Conservation (phyloP, 2,329 filamentous ascomycete genomes). For the Diaporthe longicolla region DNA sequence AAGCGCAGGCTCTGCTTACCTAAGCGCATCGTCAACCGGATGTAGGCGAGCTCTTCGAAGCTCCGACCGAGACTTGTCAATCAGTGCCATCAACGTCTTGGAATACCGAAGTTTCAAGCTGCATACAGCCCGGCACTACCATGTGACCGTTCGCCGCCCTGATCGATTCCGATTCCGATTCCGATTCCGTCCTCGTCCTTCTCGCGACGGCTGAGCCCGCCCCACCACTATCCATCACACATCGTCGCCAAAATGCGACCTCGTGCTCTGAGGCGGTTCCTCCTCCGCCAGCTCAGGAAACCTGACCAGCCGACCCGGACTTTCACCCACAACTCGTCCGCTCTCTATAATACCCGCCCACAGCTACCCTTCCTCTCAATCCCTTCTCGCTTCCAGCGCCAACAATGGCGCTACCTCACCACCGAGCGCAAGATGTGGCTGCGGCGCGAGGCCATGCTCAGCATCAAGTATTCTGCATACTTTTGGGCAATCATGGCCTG, state of each 20-base stretch:
- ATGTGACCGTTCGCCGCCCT: background rate
- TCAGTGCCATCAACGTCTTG: background rate
- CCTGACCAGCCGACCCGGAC: slow-evolving; percentile 49
- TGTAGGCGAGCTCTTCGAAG: background rate
- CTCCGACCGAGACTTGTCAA: slow-evolving; percentile 1
- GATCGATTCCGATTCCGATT: no score
- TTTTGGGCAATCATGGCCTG: slow-evolving; percentile 76
- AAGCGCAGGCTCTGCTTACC: background rate
- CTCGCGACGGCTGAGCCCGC: background rate
- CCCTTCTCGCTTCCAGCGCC: slow-evolving; percentile 54
- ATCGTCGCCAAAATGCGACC: slow-evolving; percentile 53
- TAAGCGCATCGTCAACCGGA: no score
- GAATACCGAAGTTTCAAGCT: background rate
- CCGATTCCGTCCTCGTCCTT: no score
- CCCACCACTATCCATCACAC: background rate
- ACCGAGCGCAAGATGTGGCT: slow-evolving; percentile 81
- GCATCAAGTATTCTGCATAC: slow-evolving; percentile 76
- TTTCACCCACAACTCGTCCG: slow-evolving; percentile 72
- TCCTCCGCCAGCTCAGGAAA: slow-evolving; percentile 43
- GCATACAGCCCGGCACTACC: background rate
- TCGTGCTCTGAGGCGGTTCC: slow-evolving; percentile 55
- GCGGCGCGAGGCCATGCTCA: slow-evolving; percentile 78
- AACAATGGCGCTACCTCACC: slow-evolving; percentile 80
- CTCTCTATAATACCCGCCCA: slow-evolving; percentile 55
- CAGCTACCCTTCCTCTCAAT: slow-evolving; percentile 67